These are phyloP conservation scores for Rhizomucor miehei DNA, from an alignment of 371 early-diverging fungal species.

Conservation along the genomic window DNA sequence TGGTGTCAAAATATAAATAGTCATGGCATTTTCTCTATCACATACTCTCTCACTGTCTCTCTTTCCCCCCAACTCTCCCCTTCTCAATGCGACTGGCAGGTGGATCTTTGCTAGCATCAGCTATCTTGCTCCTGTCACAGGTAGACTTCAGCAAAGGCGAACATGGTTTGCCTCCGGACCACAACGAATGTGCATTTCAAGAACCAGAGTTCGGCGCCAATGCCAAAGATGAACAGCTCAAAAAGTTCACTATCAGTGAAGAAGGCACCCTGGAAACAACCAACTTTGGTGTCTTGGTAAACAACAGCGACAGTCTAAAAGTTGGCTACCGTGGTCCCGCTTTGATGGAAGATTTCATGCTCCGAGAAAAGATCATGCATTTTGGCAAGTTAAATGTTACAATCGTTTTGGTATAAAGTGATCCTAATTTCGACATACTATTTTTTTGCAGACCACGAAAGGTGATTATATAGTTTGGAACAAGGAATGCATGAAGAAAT, in stretches of 20 bases:
- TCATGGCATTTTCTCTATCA: background rate
- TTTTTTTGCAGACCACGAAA: constrained; percentile 22
- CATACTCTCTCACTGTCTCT: background rate
- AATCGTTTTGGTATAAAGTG: too few relatives aligned
- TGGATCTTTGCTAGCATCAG: too few relatives aligned
- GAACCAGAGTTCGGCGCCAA: background rate
- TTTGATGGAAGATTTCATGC: constrained; percentile 41
- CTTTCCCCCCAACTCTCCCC: background rate
- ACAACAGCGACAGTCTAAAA: constrained; percentile 10
- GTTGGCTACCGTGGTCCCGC: constrained; percentile 45
- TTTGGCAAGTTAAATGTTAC: constrained; percentile 29
- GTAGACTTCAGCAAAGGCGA: background rate
- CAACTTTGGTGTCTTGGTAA: constrained; percentile 10
- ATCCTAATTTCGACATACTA: background rate
- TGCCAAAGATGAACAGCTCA: constrained; percentile 11
- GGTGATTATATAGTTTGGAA: too few relatives aligned
- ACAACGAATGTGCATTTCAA: background rate
- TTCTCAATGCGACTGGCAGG: background rate
- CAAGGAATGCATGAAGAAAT: too few relatives aligned
- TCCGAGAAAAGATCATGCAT: constrained; percentile 47
- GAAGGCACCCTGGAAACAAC: constrained; percentile 12
- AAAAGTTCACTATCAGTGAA: constrained; percentile 12
- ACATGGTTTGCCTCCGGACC: background rate
- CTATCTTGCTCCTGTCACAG: background rate
- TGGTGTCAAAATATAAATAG: background rate